Evolutionary conservation across 306 rosid species (phyloP), one percentile per base, ranked within the genome.

Genomic region (Fragaria ananassa): DNA sequence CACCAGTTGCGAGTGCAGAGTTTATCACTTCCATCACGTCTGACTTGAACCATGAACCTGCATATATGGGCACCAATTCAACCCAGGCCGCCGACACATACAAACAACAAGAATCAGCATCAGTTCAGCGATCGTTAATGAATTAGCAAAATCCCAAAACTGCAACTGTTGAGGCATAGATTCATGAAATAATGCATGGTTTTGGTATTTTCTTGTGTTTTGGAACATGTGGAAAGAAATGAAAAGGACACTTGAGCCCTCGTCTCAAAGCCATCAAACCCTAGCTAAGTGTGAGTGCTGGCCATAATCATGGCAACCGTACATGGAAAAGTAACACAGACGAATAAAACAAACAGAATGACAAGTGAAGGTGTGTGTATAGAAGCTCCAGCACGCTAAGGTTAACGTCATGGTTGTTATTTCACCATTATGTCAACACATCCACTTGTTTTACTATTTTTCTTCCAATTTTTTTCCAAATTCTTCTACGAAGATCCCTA

Each of bases 21-120:
- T 60, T 69, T 1, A 79, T 72, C 5, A 72, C 27, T 42, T 67
- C 81, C 79, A 68, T 35, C 9, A 83, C 76, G 27, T 83, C 87
- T 3, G 76, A 63, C 54, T 61, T 80, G 4, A 61, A 79, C 83
- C 81, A 83, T 12, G 65, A 60, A 27, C 3, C 65, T 60, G 65
- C 58, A 53, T 6, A 53, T 44, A 10, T 44, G 34, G 4, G 44
- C 56, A 50, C 56, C 56, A 50, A 3, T 4, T 7, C 56, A 50
- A 50, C 56, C 34, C 34, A 31, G 34, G 34, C 42, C 6, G 1
- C 42, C 42, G 8, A 41, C 45, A 41, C 45, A 41, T 6, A 9
- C 27, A 54, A 8, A 53, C 60, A 53, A 58, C 17, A 21, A 11
- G 17, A 58, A 58, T 12, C 17, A 46, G 18, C 58, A n/a, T 8